Evolutionary conservation across 2,329 filamentous ascomycete genomes (phyloP).

Genomic region (Epichloe aotearoae): DNA sequence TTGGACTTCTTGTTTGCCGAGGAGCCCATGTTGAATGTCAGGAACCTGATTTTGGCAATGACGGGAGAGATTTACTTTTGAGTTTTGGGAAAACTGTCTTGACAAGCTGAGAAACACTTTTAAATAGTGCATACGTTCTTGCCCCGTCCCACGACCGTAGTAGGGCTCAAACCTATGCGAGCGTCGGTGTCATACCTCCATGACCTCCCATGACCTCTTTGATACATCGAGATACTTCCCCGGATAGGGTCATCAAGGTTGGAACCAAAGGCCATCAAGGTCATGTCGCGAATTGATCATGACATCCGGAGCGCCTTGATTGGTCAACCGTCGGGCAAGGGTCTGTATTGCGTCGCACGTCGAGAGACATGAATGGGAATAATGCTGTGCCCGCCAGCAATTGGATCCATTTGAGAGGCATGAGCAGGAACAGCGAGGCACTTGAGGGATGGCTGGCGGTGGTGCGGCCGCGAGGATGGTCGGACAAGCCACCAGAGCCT

Average conservation of each 20-base stretch:
- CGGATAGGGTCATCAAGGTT: slow-evolving; percentile 4
- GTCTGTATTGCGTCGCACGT: background rate
- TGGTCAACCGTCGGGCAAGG: background rate
- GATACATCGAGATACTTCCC: slow-evolving; percentile 1
- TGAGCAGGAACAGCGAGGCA: background rate
- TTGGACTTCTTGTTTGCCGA: slow-evolving; percentile 1
- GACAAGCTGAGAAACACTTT: background rate
- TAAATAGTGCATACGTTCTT: background rate
- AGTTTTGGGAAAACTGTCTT: background rate
- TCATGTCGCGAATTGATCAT: background rate
- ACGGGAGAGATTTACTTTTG: no score
- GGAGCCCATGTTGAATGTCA: background rate
- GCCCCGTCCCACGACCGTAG: background rate
- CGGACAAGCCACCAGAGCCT: no score
- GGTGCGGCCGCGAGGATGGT: no score
- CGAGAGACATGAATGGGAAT: background rate
- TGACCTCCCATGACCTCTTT: background rate
- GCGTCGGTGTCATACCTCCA: background rate
- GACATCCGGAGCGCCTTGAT: slow-evolving; percentile 1
- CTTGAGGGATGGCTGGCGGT: background rate
- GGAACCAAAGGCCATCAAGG: slow-evolving; percentile 2
- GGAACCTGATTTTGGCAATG: no score
- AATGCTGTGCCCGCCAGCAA: background rate
- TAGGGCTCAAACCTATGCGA: background rate
- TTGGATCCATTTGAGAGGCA: background rate